A percentile compares a stretch with the other conserved stretches of the same genome.
Evolutionary conservation across 192 early-diverging fungal genomes (phyloP).

Genomic region (Helicostylum pulchrum): DNA sequence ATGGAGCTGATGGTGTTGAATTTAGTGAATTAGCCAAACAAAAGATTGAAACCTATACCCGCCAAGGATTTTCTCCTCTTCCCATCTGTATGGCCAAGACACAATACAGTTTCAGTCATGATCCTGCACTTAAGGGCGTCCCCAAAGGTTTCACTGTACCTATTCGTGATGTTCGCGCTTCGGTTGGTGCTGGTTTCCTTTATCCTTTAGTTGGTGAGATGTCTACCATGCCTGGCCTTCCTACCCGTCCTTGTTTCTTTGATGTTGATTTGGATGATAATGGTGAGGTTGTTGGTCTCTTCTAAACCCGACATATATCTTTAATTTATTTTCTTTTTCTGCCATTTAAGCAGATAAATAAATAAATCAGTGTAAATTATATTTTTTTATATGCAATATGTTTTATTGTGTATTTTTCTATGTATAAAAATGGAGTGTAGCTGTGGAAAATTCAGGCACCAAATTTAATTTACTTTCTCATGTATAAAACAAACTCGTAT

Average conservation of each 20-base stretch:
- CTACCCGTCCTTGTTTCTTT: constrained; percentile 94
- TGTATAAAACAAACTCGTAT: constrained; percentile 57
- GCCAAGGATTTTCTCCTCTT: constrained; percentile 81
- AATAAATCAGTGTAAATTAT: too few species aligned
- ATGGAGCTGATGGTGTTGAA: constrained; percentile 91
- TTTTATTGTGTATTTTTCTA: too few species aligned
- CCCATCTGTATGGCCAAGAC: constrained; percentile 99
- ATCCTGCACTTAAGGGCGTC: constrained; percentile 88
- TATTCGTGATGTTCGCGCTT: constrained; percentile 92
- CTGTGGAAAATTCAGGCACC: too few species aligned
- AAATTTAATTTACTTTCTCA: constrained; percentile 10
- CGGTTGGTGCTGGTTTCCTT: constrained; percentile 95
- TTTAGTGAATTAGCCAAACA: constrained; percentile 77
- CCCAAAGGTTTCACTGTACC: constrained; percentile 91
- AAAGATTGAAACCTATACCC: constrained; percentile 88
- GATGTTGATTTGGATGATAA: constrained; percentile 94
- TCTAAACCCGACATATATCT: constrained; percentile 48
- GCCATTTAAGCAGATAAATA: too few species aligned
- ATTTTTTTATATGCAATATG: too few species aligned
- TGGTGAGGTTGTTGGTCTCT: constrained; percentile 83
- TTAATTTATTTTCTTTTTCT: too few species aligned
- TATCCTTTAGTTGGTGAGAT: constrained; percentile 95
- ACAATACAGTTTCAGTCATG: constrained; percentile 88
- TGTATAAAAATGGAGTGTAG: too few species aligned
- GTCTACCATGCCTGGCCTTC: constrained; percentile 97